Evolutionary conservation across 495 filamentous ascomycete genomes (phyloP), one percentile per base, ranked within the genome.

Genomic region (Poronia punctata): DNA sequence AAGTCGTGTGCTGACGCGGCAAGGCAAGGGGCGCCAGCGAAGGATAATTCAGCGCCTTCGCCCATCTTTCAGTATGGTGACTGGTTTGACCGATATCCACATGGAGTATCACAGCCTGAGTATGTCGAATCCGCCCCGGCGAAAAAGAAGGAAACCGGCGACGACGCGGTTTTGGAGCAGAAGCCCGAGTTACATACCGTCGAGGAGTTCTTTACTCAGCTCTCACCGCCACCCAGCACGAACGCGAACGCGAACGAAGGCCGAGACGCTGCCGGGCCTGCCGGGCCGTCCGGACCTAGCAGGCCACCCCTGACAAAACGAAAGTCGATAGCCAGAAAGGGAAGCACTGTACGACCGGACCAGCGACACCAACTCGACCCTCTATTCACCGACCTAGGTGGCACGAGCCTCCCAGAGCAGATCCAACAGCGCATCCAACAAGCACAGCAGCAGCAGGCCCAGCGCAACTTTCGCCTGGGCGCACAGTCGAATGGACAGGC

Each of bases 11-110:
- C 86, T 20, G 88, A 95, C 62, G 83, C 83, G 21, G 76, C 81
- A 20, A 59, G 66, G 35, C 63, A 76, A 35, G 68, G 68, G 18
- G 69, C 66, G 21, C 60, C 67, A 2, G 65, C 69, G 4, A 70
- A 65, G 39, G 70, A 76, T 35, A 72, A 60, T 35, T 56, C 62
- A 16, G 40, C 64, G 11, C 62, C 78, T 26, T 79, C 77, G 15
- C 64, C 75, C 9, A 86, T 95, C 59, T 89, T 95, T 66, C 90
- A 96, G 55, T 98, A 97, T 51, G 89, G 89, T 24, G 92, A 98
- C 61, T 98, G 92, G 92, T 96, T 96, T 54, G 80, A 89, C 55
- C 81, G 86, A 49, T 96, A 96, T 64, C 92, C 92, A 1, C 86
- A 92, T 52, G 92, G 92, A 8, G 86, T 96, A 15, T 85, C 86